A percentile compares a stretch with the other conserved stretches of the same genome.
These are phyloP conservation scores for Sarocladium strictum DNA, from an alignment of 2,329 filamentous ascomycete genomes.

Conservation along the genomic window DNA sequence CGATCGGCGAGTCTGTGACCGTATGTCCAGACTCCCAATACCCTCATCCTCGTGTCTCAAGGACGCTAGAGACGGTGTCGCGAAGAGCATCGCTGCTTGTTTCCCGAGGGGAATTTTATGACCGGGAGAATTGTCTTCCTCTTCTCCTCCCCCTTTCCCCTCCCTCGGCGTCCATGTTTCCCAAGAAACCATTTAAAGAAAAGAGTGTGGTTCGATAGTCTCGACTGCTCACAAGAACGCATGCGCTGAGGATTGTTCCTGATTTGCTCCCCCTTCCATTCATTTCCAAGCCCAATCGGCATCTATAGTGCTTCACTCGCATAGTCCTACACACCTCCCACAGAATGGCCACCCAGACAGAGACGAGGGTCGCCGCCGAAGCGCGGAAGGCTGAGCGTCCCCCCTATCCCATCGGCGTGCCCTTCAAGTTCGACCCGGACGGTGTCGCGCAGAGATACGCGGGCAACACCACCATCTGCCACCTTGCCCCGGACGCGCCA, in stretches of 20 bases:
- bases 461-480: conserved; percentile 16
- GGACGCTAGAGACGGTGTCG: background rate
- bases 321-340: background rate
- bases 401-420: conserved; percentile 14
- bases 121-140: no score
- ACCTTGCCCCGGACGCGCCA: conserved; percentile 12
- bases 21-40: no score
- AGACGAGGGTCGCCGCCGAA: background rate
- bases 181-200: no score
- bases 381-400: conserved; percentile 7
- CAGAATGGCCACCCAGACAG: background rate
- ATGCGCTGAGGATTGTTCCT: no score
- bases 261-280: no score
- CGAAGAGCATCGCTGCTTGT: background rate
- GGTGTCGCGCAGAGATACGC: conserved; percentile 14
- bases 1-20: background rate
- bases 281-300: background rate
- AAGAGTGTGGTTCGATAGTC: no score
- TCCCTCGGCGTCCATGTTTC: no score
- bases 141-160: no score
- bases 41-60: background rate
- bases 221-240: no score
- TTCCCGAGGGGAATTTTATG: no score
- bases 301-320: background rate
- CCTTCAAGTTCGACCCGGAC: conserved; percentile 14